Percentiles rank a stretch among this genome's conserved stretches.
Evolutionary conservation across 495 filamentous ascomycete species (phyloP).

Genomic region (Diplogelasinospora grovesii): DNA sequence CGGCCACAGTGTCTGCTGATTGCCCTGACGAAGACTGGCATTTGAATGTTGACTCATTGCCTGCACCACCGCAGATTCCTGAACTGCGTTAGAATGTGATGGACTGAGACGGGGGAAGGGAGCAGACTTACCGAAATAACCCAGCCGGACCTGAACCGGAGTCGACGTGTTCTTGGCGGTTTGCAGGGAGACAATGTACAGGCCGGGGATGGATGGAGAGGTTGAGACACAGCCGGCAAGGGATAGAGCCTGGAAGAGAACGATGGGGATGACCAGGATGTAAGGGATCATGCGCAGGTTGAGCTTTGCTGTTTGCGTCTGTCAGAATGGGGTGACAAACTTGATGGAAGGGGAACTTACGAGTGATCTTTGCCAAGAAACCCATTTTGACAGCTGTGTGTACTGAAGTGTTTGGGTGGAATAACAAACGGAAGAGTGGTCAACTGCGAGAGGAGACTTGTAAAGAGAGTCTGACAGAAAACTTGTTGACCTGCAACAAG

Average conservation of each 20-base stretch:
- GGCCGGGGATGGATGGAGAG: slow-evolving; percentile 22
- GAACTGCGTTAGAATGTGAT: neutral
- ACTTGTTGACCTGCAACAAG: too few species aligned
- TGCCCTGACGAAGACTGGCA: slow-evolving; percentile 15
- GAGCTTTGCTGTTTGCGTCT: slow-evolving; percentile 2
- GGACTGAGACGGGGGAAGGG: neutral
- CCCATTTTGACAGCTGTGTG: too few species aligned
- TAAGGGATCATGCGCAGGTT: slow-evolving; percentile 11
- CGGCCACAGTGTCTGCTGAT: slow-evolving; percentile 6
- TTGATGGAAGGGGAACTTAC: slow-evolving; percentile 3
- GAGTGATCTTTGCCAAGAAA: slow-evolving; percentile 12
- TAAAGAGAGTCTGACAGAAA: too few species aligned
- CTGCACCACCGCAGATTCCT: slow-evolving; percentile 24
- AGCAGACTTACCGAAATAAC: slow-evolving; percentile 25
- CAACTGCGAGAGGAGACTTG: too few species aligned
- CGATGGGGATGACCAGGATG: slow-evolving; percentile 20
- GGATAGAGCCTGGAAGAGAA: slow-evolving; percentile 23
- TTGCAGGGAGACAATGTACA: slow-evolving; percentile 23
- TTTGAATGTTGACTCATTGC: slow-evolving; percentile 8
- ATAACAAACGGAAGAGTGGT: too few species aligned
- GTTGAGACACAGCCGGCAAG: slow-evolving; percentile 25
- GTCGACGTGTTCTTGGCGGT: slow-evolving; percentile 13
- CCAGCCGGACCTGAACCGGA: slow-evolving; percentile 19
- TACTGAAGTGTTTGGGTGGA: too few species aligned
- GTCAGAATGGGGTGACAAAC: slow-evolving; percentile 6